phyloP scores from a whole-genome alignment of 495 filamentous ascomycete genomes.

The Recurvomyces mirabilis region DNA sequence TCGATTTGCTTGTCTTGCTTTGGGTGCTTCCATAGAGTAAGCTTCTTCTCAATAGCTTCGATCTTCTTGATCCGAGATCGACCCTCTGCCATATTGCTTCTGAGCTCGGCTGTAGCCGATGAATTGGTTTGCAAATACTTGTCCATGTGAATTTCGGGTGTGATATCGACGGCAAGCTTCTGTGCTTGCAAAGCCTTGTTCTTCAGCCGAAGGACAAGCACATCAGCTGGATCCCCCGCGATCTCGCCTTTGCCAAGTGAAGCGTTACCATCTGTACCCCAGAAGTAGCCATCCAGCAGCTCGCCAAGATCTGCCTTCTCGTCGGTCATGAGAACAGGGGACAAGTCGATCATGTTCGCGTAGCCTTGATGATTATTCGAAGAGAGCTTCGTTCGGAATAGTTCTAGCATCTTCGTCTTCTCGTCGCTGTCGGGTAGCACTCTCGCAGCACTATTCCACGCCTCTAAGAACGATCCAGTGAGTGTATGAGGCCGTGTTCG shows the following conservation, averaged over 20 bases:
- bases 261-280: conserved; percentile 6
- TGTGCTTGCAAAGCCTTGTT: background rate
- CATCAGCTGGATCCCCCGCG: conserved; percentile 12
- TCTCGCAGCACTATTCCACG: conserved; percentile 6
- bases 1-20: conserved; percentile 2
- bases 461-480: conserved; percentile 10
- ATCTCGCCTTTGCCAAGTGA: conserved; percentile 4
- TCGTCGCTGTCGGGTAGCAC: background rate
- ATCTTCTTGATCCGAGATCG: conserved; percentile 9
- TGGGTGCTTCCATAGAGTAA: conserved; percentile 11
- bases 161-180: conserved; percentile 12
- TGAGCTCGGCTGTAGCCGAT: background rate
- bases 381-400: conserved; percentile 11
- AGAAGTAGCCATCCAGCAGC: conserved; percentile 12
- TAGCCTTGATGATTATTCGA: background rate
- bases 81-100: conserved; percentile 4
- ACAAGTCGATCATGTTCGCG: background rate
- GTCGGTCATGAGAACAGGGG: background rate
- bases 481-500: background rate
- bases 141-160: conserved; percentile 17
- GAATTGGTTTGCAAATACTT: conserved; percentile 18
- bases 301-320: conserved; percentile 13
- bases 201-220: conserved; percentile 10
- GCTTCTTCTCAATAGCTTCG: conserved; percentile 8
- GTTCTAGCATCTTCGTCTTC: background rate